Base-by-base conservation (phyloP, 2,329 filamentous ascomycete species). In the Aspergillus eucalypticola region DNA sequence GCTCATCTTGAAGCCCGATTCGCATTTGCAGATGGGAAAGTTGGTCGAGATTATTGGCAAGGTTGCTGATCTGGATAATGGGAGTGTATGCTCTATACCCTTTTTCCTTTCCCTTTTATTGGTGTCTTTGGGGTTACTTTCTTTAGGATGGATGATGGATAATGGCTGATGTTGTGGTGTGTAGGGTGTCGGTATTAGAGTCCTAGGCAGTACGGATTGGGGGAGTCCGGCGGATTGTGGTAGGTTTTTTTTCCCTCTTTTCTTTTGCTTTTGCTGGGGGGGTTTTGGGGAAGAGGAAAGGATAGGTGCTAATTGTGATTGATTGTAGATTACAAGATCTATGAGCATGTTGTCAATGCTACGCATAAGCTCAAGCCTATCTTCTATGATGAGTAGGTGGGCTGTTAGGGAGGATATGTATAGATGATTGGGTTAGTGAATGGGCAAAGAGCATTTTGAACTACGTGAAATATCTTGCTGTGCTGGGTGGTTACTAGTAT, bases 311-410 rank as follows among this genome's bases (percentile, higher is more conserved):
- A 35, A 35, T 35, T 35, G 32, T 6, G 4, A 13, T 35, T 11
- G 8, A 29, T 35, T 19, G 7, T 66, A 94, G 92, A 97, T 78
- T 91, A 90, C 76, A 83, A 82, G 56, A 84, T 91, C 35, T 89
- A 88, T 61, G 87, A 91, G 59, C 86, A 89, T 0, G 90, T 97
- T 3, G 93, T 96, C 15, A 90, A 97, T 60, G 88, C 87, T 38
- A 95, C 92, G 35, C 93, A 97, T 77, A 85, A 88, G 53, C 86
- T 92, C 73, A 90, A 89, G 71, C 82, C 87, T 62, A 89, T 98
- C 54, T 97, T 97, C 73, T 92, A 90, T 71, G 84, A 86, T 57
- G 46, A 60, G 56, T 39, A 60, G 66, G 39, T 63, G 29, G 29
- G 42, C 29, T 21, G 19, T 21, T 13, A 6, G 32, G 32, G 32